These are phyloP conservation scores for Pichia rugopelliculosa DNA, from an alignment of 805 yeast genomes.

Conservation along the genomic window DNA sequence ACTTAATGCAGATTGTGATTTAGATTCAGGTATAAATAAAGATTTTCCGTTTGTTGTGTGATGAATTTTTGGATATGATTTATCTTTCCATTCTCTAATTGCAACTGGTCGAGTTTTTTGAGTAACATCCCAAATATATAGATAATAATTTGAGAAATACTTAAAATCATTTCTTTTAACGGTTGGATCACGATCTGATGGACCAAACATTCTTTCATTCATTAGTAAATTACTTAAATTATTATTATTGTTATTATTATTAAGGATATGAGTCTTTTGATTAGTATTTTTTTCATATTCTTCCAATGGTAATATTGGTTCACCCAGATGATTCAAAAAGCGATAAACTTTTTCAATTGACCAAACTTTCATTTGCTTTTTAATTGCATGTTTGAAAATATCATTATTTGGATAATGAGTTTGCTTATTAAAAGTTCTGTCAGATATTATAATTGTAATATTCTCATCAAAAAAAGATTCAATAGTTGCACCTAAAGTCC, in stretches of 20 bases:
- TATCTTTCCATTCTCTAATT: constrained; percentile 65
- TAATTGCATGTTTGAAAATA: constrained; percentile 56
- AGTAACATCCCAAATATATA: constrained; percentile 73
- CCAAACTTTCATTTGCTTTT: constrained; percentile 74
- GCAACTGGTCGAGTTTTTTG: constrained; percentile 77
- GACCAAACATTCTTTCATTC: constrained; percentile 81
- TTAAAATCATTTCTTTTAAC: constrained; percentile 80
- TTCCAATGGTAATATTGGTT: constrained; percentile 19
- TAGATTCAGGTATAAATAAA: constrained; percentile 65
- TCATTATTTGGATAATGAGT: constrained; percentile 46
- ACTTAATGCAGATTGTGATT: constrained; percentile 13
- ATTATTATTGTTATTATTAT: constrained; percentile 2
- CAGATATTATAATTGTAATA: constrained; percentile 73
- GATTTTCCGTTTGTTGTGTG: constrained; percentile 68
- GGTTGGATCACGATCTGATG: constrained; percentile 80
- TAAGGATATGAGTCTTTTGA: background rate
- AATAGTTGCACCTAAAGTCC: constrained; percentile 47
- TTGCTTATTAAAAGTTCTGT: constrained; percentile 41
- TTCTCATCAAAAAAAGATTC: constrained; percentile 52
- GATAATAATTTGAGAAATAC: constrained; percentile 67
- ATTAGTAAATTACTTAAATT: constrained; percentile 56
- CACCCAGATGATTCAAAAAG: constrained; percentile 62
- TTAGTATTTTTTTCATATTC: background rate
- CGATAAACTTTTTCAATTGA: constrained; percentile 76
- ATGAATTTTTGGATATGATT: constrained; percentile 51